phyloP scores from a whole-genome alignment of 2,329 filamentous ascomycete species.

The Xylariomycetidae sp. region DNA sequence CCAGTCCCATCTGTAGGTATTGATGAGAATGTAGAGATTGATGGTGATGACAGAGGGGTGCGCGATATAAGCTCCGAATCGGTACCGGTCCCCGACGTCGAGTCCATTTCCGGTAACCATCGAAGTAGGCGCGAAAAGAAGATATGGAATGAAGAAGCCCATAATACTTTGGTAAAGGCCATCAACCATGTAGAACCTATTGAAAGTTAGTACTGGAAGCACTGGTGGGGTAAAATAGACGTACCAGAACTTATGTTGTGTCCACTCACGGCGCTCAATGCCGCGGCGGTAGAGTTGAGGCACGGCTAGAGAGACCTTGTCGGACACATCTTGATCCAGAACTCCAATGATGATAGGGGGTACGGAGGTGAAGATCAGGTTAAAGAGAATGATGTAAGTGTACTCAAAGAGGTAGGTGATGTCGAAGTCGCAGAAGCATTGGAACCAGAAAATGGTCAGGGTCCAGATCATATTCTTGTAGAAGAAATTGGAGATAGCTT shows the following conservation, averaged over 20 bases:
- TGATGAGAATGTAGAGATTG: slow-evolving; percentile 92
- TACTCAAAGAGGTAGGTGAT: slow-evolving; percentile 97
- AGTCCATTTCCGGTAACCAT: slow-evolving; percentile 70
- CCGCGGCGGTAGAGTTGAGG: slow-evolving; percentile 93
- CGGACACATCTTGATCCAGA: slow-evolving; percentile 92
- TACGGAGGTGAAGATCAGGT: slow-evolving; percentile 92
- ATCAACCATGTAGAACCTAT: slow-evolving; percentile 87
- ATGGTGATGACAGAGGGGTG: slow-evolving; percentile 82
- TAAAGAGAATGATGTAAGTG: slow-evolving; percentile 95
- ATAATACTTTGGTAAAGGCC: slow-evolving; percentile 93
- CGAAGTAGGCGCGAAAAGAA: slow-evolving; percentile 65
- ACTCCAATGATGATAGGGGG: slow-evolving; percentile 95
- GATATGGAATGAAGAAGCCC: slow-evolving; percentile 87
- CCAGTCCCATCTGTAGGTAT: slow-evolving; percentile 98
- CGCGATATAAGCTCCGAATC: slow-evolving; percentile 83
- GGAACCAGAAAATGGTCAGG: slow-evolving; percentile 94
- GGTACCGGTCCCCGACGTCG: slow-evolving; percentile 71
- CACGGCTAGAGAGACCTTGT: slow-evolving; percentile 88
- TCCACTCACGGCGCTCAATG: slow-evolving; percentile 96
- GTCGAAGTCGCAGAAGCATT: slow-evolving; percentile 93
- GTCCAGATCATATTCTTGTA: slow-evolving; percentile 99
- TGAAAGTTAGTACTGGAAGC: slow-evolving; percentile 15
- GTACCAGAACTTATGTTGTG: slow-evolving; percentile 92
- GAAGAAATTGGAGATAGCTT: slow-evolving; percentile 98
- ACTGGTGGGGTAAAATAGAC: slow-evolving; percentile 22